These are phyloP conservation scores for Luffa acutangula DNA, from an alignment of 306 rosid genomes.

Conservation along the genomic window DNA sequence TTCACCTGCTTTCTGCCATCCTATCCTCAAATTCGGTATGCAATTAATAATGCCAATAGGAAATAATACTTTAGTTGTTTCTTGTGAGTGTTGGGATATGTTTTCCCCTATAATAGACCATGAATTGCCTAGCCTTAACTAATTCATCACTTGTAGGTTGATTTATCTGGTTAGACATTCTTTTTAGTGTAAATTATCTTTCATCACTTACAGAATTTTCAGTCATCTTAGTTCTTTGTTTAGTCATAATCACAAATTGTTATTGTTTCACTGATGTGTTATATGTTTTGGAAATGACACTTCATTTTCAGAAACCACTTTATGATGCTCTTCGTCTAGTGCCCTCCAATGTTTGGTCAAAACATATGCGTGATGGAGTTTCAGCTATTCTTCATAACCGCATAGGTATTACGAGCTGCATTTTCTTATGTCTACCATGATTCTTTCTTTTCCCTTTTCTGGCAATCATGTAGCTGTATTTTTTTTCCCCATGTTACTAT, in stretches of 20 bases:
- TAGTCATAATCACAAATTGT: neutral
- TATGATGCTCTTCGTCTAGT: constrained; percentile 34
- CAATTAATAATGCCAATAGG: constrained; percentile 9
- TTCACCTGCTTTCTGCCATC: constrained; percentile 55
- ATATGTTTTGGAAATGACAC: neutral
- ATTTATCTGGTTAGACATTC: neutral
- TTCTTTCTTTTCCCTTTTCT: constrained; percentile 5
- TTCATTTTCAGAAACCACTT: constrained; percentile 38
- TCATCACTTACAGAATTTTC: neutral
- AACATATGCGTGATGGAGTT: constrained; percentile 57
- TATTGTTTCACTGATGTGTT: neutral
- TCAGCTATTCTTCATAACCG: constrained; percentile 77
- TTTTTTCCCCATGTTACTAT: neutral
- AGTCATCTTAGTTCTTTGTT: neutral
- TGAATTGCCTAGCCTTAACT: neutral
- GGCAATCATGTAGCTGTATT: neutral
- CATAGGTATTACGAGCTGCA: constrained; percentile 51
- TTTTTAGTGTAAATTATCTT: neutral
- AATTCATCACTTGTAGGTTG: neutral
- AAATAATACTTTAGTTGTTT: neutral
- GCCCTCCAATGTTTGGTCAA: constrained; percentile 44
- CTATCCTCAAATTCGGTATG: constrained; percentile 58
- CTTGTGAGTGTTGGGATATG: neutral
- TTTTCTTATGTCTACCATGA: constrained; percentile 1
- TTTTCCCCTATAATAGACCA: neutral